Evolutionary conservation across 1,284 basidiomycete genomes (phyloP), one percentile per base, ranked within the genome.

Genomic region (Hymenochaete sp.): DNA sequence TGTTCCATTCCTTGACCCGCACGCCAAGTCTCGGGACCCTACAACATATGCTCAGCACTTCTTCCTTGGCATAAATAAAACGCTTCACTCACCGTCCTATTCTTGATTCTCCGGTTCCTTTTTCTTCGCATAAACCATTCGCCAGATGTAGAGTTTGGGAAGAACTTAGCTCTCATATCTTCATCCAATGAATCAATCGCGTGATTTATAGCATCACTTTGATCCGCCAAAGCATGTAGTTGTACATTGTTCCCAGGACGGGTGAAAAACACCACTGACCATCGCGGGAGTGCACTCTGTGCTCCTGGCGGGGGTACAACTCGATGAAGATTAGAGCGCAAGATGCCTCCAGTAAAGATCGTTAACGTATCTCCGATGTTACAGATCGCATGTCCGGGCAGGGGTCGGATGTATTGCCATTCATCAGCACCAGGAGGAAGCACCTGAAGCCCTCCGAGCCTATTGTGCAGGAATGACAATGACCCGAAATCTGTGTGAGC

Each of bases 381-480:
- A 57, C 78, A 77, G 25, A 80, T 65, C 1, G 73, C 73, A 47
- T 77, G 72, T 0, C 73, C 72, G 0, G 73, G 71, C 22, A 82
- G 57, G 1, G 79, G 79, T 66, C 72, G 71, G 49, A 84, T 67
- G 52, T 82, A 84, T 53, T 76, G 75, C 82, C 82, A 86, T 16
- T 68, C 59, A n/a, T 74, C 67, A 8, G 70, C 62, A 2, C 75
- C 75, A 0, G 80, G 80, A 1, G 72, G 70, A 33, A 83, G 65
- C 0, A 85, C 80, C 54, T 86, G 82, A 4, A 86, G 62, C 0
- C 82, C 83, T 2, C 82, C 82, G 0, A 86, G 70, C 11, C 72
- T 71, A 58, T 84, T 84, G 58, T 81, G 77, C 41, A 82, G 61
- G 60, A 82, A 75, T 0, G 77, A 75, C 72, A 67, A 53, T 13